Evolutionary conservation across 805 yeast genomes (phyloP).

Genomic region (Ogataea philodendri): DNA sequence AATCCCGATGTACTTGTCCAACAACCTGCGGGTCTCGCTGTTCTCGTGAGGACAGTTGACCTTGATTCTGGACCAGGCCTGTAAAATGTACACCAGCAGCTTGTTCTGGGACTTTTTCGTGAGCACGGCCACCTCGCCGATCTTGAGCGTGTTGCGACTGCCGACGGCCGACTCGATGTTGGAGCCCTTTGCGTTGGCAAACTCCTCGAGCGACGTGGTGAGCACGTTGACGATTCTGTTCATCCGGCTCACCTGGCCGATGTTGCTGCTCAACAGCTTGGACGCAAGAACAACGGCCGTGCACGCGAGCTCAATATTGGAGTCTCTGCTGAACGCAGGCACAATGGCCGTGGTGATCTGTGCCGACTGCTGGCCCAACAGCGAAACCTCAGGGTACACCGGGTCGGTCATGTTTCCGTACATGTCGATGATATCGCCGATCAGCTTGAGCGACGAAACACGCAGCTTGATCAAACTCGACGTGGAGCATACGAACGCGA

Average conservation of each 20-base stretch:
- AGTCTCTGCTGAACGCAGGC: slow-evolving; percentile 77
- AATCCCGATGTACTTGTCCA: slow-evolving; percentile 54
- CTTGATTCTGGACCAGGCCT: slow-evolving; percentile 71
- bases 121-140: slow-evolving; percentile 54
- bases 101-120: slow-evolving; percentile 48
- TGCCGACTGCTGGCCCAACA: slow-evolving; percentile 91
- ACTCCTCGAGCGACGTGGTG: slow-evolving; percentile 63
- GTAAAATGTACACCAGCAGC: slow-evolving; percentile 58
- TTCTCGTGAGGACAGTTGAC: slow-evolving; percentile 33
- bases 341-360: slow-evolving; percentile 86
- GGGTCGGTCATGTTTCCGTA: slow-evolving; percentile 69
- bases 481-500: slow-evolving; percentile 80
- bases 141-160: slow-evolving; percentile 38
- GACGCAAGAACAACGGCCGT: slow-evolving; percentile 78
- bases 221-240: slow-evolving; percentile 62
- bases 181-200: slow-evolving; percentile 30
- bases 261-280: slow-evolving; percentile 62
- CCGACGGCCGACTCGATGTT: slow-evolving; percentile 22
- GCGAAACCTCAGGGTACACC: slow-evolving; percentile 62
- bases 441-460: slow-evolving; percentile 60
- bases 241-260: slow-evolving; percentile 48
- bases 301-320: slow-evolving; percentile 70
- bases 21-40: slow-evolving; percentile 46
- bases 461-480: slow-evolving; percentile 61
- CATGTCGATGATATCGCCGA: slow-evolving; percentile 59